These are phyloP conservation scores for Dryas drummondii DNA, from an alignment of 306 rosid genomes.

Conservation along the genomic window DNA sequence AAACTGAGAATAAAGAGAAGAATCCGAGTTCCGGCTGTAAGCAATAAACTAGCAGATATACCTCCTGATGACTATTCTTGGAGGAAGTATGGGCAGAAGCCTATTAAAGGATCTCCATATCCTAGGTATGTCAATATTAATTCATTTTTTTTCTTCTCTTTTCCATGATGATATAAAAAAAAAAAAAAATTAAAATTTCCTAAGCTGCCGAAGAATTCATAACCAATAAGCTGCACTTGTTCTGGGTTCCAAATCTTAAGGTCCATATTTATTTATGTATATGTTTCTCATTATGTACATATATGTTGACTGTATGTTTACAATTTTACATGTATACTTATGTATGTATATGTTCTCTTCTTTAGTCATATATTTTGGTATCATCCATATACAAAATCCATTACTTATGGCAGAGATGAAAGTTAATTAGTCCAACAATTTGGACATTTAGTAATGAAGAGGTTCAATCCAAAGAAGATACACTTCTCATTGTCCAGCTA, in stretches of 20 bases:
- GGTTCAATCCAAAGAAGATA: no score
- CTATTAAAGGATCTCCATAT: constrained; percentile 31
- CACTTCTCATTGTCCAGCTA: background rate
- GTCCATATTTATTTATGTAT: background rate
- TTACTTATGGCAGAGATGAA: no score
- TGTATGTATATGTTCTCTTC: no score
- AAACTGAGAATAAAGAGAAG: constrained; percentile 19
- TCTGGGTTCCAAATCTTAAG: background rate
- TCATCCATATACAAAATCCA: no score
- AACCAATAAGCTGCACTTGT: background rate
- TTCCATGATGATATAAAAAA: background rate
- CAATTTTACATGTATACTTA: no score
- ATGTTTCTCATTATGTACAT: no score
- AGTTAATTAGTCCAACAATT: no score
- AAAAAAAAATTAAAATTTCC: background rate
- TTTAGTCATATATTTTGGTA: no score
- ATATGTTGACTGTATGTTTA: no score
- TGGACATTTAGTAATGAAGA: no score
- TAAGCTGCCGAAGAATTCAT: background rate
- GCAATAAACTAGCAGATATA: constrained; percentile 24
- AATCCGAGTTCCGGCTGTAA: constrained; percentile 23
- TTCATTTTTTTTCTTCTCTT: background rate
- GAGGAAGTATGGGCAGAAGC: constrained; percentile 33
- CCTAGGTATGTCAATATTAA: constrained; percentile 15
- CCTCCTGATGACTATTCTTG: constrained; percentile 30